Evolutionary conservation across 805 yeast species (phyloP), one percentile per base, ranked within the genome.

Genomic region (Wickerhamiella alocasiicola): DNA sequence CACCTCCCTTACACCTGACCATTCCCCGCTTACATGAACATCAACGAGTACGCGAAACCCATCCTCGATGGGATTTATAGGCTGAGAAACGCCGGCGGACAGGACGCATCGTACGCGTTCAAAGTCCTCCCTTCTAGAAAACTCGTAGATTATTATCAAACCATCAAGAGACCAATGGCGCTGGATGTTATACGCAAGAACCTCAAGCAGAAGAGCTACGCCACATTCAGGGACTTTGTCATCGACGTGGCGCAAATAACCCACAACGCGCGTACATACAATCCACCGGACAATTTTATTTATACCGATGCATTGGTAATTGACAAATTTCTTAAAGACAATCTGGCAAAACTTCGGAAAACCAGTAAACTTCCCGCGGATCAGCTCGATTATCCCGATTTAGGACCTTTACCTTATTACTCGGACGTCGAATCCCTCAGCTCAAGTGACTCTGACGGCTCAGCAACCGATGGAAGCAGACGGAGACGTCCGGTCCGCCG

Each of bases 231-330:
- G 50, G 77, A 74, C 33, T 85, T 83, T 57, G 62, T 87, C 27
- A 70, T 65, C 43, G 95, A 87, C 57, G 56, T 87, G 44, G 83
- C 79, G 0, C 93, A 82, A 57, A 80, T 88, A 39, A 72, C 83
- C 1, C 83, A 94, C 85, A 88, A 88, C 55, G 95, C 96, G 2
- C 72, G 82, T 45, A 72, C 78, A 35, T 88, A 78, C 60, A 88
- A 88, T 59, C 76, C 75, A 44, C 76, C 75, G 46, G 76, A 69
- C 11, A 74, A 85, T 1, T 64, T 64, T 13, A 78, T 81, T 40
- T 81, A 79, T 59, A 66, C 66, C 18, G 81, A 79, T 50, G 95
- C 85, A 3, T 64, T 67, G 15, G 63, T 74, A 17, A 58, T 78
- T 46, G 78, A 78, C 50, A 57, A 65, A 31, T 75, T 59, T 54